phyloP scores from a whole-genome alignment of 441 rosid species.

The Populus tomentosa region DNA sequence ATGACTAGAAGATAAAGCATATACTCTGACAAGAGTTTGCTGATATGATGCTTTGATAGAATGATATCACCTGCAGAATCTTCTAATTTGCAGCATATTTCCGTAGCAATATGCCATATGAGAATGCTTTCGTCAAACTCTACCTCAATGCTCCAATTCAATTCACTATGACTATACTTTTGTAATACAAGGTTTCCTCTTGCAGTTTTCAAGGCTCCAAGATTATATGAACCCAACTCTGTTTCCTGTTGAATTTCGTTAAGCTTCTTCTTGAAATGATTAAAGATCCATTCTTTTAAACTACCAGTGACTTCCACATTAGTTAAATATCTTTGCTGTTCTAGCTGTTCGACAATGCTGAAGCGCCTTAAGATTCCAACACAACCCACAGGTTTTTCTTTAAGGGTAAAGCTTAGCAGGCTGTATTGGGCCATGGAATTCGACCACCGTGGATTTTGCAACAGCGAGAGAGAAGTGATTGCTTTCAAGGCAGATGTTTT shows the following conservation, averaged over 20 bases:
- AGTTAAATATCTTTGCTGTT: not conserved
- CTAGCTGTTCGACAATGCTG: not conserved
- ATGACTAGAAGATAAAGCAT: conserved; percentile 30
- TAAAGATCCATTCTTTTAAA: conserved; percentile 4
- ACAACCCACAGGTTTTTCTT: not conserved
- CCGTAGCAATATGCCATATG: conserved; percentile 41
- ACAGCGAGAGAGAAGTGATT: not conserved
- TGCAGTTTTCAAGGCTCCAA: not conserved
- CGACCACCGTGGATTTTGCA: conserved; percentile 17
- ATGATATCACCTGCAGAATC: not conserved
- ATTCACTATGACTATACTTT: not conserved
- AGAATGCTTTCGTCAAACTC: conserved; percentile 40
- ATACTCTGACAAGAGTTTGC: conserved; percentile 26
- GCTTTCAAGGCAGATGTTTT: not conserved
- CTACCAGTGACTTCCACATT: not conserved
- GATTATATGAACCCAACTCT: not conserved
- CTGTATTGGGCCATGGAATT: conserved; percentile 20
- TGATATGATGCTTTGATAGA: not conserved
- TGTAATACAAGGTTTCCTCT: conserved; percentile 6
- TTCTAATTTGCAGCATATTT: conserved; percentile 25
- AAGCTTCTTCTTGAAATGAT: not conserved
- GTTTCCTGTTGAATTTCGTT: not conserved
- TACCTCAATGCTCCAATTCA: conserved; percentile 17
- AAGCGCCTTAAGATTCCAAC: not conserved
- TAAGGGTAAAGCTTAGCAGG: conserved; percentile 12